Conservation (phyloP, 176 grass and related monocot genomes). For the Oryza meridionalis region DNA sequence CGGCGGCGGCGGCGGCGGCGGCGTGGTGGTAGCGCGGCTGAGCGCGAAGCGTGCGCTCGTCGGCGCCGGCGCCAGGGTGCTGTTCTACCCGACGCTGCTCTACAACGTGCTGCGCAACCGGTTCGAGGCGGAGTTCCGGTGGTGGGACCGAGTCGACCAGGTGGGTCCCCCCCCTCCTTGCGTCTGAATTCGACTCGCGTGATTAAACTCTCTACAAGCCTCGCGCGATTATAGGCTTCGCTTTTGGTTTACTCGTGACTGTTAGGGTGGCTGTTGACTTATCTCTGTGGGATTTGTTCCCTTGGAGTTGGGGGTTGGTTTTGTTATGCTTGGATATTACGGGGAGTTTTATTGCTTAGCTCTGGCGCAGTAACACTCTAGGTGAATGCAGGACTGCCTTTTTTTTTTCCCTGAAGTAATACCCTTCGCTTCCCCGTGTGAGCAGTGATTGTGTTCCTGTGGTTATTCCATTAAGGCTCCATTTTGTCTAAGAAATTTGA, state of each 20-base stretch:
- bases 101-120: constrained; percentile 83
- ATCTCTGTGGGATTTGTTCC: constrained; percentile 18
- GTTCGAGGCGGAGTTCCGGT: constrained; percentile 67
- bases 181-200: constrained; percentile 1
- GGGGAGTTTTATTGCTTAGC: background rate
- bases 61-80: constrained; percentile 65
- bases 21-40: constrained; percentile 16
- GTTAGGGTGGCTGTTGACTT: constrained; percentile 1
- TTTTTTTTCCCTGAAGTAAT: too few species aligned
- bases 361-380: too few species aligned
- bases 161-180: constrained; percentile 28
- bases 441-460: background rate
- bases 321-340: constrained; percentile 6
- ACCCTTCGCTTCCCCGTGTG: too few species aligned
- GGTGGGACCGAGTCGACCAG: constrained; percentile 81
- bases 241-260: constrained; percentile 6
- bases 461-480: constrained; percentile 5
- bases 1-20: background rate
- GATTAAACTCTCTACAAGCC: constrained; percentile 9
- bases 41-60: constrained; percentile 64
- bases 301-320: background rate
- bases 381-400: too few species aligned
- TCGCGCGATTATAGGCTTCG: background rate
- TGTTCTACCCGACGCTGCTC: constrained; percentile 82
- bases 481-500: background rate